A percentile compares a stretch with the other conserved stretches of the same genome.
Conservation (phyloP, 2,329 filamentous ascomycete genomes). For the Stagonosporopsis cucurbitacearum region DNA sequence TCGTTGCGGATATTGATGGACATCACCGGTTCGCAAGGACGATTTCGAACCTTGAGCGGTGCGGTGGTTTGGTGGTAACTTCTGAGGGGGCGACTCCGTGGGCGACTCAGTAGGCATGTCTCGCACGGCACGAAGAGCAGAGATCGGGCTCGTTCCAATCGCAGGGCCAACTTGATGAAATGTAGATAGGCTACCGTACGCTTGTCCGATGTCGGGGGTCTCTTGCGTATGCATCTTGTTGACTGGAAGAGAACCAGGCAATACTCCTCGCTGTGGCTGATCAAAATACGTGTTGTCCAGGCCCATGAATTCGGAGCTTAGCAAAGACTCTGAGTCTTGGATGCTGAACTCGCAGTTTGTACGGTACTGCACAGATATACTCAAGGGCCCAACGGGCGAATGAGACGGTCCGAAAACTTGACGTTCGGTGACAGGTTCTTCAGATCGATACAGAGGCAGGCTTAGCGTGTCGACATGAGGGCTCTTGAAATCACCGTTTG, state of each 20-base stretch:
- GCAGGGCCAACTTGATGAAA: constrained; percentile 80
- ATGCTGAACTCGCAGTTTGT: constrained; percentile 89
- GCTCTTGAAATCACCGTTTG: constrained; percentile 63
- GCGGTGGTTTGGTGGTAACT: constrained; percentile 55
- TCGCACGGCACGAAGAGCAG: constrained; percentile 75
- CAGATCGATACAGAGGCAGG: constrained; percentile 68
- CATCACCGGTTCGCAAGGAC: constrained; percentile 59
- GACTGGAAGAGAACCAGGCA: constrained; percentile 78
- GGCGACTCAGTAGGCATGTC: constrained; percentile 60
- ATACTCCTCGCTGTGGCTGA: constrained; percentile 64
- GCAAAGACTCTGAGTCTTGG: constrained; percentile 85
- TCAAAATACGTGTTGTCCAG: constrained; percentile 87
- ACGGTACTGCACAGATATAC: constrained; percentile 81
- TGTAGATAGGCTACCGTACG: constrained; percentile 88
- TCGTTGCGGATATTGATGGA: constrained; percentile 62
- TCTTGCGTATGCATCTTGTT: constrained; percentile 57
- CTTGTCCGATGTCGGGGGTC: constrained; percentile 71
- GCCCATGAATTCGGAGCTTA: constrained; percentile 93
- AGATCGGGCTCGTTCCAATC: constrained; percentile 83
- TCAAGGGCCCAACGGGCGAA: constrained; percentile 83
- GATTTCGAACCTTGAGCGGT: constrained; percentile 57
- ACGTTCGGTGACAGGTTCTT: constrained; percentile 66
- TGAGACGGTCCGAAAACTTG: constrained; percentile 85
- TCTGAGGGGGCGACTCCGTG: constrained; percentile 58
- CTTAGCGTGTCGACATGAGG: constrained; percentile 71